phyloP scores from a whole-genome alignment of 2,329 filamentous ascomycete species.

The Ceratocystis lukuohia region DNA sequence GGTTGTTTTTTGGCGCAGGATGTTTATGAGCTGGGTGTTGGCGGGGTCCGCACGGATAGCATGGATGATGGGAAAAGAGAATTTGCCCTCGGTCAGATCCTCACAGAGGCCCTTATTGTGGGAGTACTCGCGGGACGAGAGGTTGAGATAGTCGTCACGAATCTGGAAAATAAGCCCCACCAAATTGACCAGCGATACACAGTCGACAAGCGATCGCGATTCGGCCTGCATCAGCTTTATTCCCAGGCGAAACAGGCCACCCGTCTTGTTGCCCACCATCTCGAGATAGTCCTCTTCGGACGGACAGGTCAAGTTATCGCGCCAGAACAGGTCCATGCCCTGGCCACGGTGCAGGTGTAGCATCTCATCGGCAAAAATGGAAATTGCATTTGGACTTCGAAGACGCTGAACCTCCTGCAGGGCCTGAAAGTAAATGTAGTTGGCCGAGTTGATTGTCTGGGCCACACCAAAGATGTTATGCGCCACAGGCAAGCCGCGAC shows the following conservation, averaged over 20 bases:
- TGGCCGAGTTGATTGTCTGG: slow-evolving; percentile 82
- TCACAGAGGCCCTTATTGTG: slow-evolving; percentile 89
- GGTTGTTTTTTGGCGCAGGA: slow-evolving; percentile 75
- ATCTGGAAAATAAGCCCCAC: slow-evolving; percentile 84
- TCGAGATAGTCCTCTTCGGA: slow-evolving; percentile 85
- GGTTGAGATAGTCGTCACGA: slow-evolving; percentile 86
- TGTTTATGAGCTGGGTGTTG: slow-evolving; percentile 75
- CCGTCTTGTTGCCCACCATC: slow-evolving; percentile 87
- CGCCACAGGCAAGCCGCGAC: slow-evolving; percentile 67
- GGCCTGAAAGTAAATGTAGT: slow-evolving; percentile 77
- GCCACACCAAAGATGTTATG: slow-evolving; percentile 75
- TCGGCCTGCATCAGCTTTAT: slow-evolving; percentile 83
- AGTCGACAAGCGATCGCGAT: slow-evolving; percentile 45
- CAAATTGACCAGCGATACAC: slow-evolving; percentile 70
- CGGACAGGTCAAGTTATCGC: slow-evolving; percentile 70
- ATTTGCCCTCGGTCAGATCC: slow-evolving; percentile 93
- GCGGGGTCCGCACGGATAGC: slow-evolving; percentile 64
- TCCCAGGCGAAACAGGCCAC: slow-evolving; percentile 69
- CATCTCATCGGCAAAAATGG: slow-evolving; percentile 69
- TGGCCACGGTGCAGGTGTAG: slow-evolving; percentile 76
- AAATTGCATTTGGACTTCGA: slow-evolving; percentile 50
- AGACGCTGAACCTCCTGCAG: slow-evolving; percentile 62
- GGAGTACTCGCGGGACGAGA: slow-evolving; percentile 60
- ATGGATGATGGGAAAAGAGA: slow-evolving; percentile 91
- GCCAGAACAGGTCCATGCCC: slow-evolving; percentile 86